A percentile compares a stretch with the other conserved stretches of the same genome.
These are phyloP conservation scores for Myrica gale DNA, from an alignment of 306 rosid species.

Conservation along the genomic window DNA sequence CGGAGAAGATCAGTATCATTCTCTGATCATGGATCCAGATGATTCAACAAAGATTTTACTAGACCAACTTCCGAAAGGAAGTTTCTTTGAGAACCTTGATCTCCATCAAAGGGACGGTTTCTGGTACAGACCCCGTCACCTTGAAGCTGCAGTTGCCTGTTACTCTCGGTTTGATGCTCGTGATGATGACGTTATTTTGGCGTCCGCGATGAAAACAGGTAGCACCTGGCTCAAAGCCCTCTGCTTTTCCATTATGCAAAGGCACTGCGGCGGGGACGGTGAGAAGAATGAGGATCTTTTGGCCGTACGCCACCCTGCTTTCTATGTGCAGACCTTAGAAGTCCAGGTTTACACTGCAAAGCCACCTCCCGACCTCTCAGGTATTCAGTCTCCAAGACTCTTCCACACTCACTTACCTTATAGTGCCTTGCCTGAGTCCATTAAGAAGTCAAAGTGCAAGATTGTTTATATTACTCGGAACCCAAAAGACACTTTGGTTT, in stretches of 20 bases:
- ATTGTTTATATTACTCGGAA: conserved; percentile 22
- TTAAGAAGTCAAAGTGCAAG: conserved; percentile 17
- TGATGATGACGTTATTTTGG: conserved; percentile 22
- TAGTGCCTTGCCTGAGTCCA: conserved; percentile 15
- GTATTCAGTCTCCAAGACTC: conserved; percentile 21
- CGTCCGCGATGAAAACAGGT: conserved; percentile 31
- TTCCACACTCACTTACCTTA: conserved; percentile 32
- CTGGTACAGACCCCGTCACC: conserved; percentile 26
- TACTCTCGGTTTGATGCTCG: conserved; percentile 12
- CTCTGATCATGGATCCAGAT: neutral
- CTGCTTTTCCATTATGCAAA: conserved; percentile 18
- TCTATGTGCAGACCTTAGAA: conserved; percentile 25
- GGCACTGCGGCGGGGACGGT: neutral
- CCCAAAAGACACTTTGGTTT: conserved; percentile 31
- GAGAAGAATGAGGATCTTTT: conserved; percentile 17
- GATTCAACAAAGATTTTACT: neutral
- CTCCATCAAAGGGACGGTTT: conserved; percentile 20
- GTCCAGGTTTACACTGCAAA: conserved; percentile 17
- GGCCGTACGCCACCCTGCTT: conserved; percentile 12
- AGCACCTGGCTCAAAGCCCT: conserved; percentile 32
- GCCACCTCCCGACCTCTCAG: conserved; percentile 11
- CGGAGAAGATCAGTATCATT: neutral
- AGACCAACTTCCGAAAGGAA: conserved; percentile 15
- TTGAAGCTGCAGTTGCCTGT: neutral
- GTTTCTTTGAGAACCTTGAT: conserved; percentile 17